A percentile compares a stretch with the other conserved stretches of the same genome.
Conservation (phyloP, 768 basidiomycete species). For the Podaxis rugospora region DNA sequence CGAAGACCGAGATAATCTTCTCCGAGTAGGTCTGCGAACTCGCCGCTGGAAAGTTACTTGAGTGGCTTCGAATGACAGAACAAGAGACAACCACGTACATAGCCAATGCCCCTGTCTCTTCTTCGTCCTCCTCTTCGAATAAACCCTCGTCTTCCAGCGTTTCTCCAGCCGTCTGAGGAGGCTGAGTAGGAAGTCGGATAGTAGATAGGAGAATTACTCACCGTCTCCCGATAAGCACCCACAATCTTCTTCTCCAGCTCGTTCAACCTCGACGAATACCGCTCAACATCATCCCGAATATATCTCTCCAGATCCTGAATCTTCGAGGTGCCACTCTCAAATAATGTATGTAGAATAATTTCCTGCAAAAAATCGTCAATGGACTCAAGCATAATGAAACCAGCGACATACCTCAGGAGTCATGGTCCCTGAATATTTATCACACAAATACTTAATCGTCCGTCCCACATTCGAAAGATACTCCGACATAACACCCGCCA, state of each 20-base stretch:
- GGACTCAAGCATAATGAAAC: neutral
- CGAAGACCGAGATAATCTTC: conserved; percentile 91
- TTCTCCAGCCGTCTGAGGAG: conserved; percentile 34
- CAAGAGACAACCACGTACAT: conserved; percentile 22
- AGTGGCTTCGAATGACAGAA: neutral
- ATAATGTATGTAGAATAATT: conserved; percentile 87
- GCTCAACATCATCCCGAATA: conserved; percentile 82
- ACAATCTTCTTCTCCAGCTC: conserved; percentile 88
- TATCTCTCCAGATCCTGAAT: conserved; percentile 82
- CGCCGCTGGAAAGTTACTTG: conserved; percentile 47
- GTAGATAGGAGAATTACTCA: conserved; percentile 31
- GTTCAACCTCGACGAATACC: conserved; percentile 68
- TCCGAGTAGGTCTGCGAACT: conserved; percentile 83
- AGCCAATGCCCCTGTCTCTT: conserved; percentile 36
- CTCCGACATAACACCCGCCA: conserved; percentile 73
- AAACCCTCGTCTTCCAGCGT: conserved; percentile 46
- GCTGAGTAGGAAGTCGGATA: neutral
- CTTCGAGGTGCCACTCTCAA: conserved; percentile 81
- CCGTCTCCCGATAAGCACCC: conserved; percentile 76
- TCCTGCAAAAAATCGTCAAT: conserved; percentile 46
- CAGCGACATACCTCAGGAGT: conserved; percentile 62
- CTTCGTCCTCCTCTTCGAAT: conserved; percentile 46
- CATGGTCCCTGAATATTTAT: conserved; percentile 80
- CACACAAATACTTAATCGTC: conserved; percentile 76
- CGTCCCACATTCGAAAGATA: conserved; percentile 84